These are phyloP conservation scores for Orbilia oligospora DNA, from an alignment of 2,329 filamentous ascomycete genomes.

Conservation along the genomic window DNA sequence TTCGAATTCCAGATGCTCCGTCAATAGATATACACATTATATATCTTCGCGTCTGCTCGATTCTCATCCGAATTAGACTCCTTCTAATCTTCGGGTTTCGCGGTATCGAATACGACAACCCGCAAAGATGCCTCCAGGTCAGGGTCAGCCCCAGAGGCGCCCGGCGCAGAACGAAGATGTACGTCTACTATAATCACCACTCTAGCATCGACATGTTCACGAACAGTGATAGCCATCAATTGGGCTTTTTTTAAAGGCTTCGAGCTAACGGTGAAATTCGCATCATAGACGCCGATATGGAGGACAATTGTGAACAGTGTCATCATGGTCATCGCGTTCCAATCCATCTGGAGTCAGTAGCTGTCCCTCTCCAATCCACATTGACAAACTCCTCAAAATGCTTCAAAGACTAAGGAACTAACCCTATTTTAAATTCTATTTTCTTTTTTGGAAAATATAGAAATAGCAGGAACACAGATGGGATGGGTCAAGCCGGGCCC, in stretches of 20 bases:
- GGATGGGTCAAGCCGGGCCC: slow-evolving; percentile 70
- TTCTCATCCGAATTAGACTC: not conserved
- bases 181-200: not conserved
- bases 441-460: too few relatives aligned
- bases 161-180: slow-evolving; percentile 49
- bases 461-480: slow-evolving; percentile 65
- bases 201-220: not conserved
- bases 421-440: not conserved
- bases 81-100: not conserved
- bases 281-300: slow-evolving; percentile 48
- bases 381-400: not conserved
- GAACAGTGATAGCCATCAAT: not conserved
- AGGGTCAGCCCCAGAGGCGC: slow-evolving; percentile 37
- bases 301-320: slow-evolving; percentile 66
- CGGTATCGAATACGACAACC: slow-evolving; percentile 17
- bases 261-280: slow-evolving; percentile 66
- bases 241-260: not conserved
- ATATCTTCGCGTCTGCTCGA: not conserved
- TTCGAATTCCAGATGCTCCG: slow-evolving; percentile 28
- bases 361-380: not conserved
- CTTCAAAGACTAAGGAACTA: not conserved
- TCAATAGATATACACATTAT: not conserved
- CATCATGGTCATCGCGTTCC: slow-evolving; percentile 73
- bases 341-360: slow-evolving; percentile 73
- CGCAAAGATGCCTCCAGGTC: slow-evolving; percentile 41